Evolutionary conservation across 2,329 filamentous ascomycete genomes (phyloP).

Genomic region (Claviceps purpurea): DNA sequence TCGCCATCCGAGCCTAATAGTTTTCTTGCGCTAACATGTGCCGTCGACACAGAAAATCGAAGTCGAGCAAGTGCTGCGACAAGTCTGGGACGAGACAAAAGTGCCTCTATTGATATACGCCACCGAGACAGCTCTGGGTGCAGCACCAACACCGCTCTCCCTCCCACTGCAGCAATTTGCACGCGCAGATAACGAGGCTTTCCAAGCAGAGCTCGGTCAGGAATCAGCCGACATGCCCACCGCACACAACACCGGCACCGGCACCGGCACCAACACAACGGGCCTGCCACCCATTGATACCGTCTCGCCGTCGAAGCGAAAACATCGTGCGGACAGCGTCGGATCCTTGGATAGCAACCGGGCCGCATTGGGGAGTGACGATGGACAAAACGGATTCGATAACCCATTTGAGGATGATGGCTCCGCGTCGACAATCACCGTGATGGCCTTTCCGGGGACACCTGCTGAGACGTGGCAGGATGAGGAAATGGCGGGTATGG

Average conservation of each 20-base stretch:
- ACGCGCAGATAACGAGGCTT: slow-evolving; percentile 36
- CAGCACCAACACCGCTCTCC: slow-evolving; percentile 23
- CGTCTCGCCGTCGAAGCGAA: slow-evolving; percentile 31
- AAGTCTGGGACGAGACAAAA: slow-evolving; percentile 34
- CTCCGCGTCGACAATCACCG: slow-evolving; percentile 6
- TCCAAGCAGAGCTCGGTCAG: slow-evolving; percentile 34
- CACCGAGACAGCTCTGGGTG: slow-evolving; percentile 32
- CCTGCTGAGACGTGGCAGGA: slow-evolving; percentile 2
- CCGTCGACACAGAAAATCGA: slow-evolving; percentile 32
- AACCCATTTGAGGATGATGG: slow-evolving; percentile 19
- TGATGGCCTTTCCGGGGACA: not conserved
- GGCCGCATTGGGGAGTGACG: slow-evolving; percentile 30
- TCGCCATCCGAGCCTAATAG: not conserved
- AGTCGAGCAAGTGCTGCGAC: slow-evolving; percentile 29
- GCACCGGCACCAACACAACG: not conserved
- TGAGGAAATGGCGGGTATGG: no score
- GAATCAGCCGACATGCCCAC: slow-evolving; percentile 15
- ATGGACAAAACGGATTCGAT: slow-evolving; percentile 15
- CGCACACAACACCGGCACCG: slow-evolving; percentile 7
- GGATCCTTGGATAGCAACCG: slow-evolving; percentile 34
- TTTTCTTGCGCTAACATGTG: not conserved
- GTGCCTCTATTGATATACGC: slow-evolving; percentile 39
- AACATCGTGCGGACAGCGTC: slow-evolving; percentile 30
- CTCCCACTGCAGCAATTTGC: slow-evolving; percentile 31
- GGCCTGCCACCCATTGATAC: slow-evolving; percentile 19